Evolutionary conservation across 768 basidiomycete species (phyloP), one percentile per base, ranked within the genome.

Genomic region (Amylocystis lapponica): DNA sequence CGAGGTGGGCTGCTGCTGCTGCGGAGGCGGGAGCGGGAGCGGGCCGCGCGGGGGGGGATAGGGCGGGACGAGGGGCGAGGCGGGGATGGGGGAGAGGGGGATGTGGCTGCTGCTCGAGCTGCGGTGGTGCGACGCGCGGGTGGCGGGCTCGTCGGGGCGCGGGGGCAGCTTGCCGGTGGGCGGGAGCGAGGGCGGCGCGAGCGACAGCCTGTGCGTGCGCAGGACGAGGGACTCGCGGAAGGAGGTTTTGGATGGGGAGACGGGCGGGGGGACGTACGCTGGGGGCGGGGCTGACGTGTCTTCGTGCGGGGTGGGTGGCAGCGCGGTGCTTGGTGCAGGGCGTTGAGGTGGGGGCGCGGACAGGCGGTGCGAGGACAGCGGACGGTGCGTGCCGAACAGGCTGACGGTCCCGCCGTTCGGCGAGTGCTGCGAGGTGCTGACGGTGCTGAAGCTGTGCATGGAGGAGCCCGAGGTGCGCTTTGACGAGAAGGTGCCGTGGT

Each of bases 331-430:
- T 0, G 87, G 85, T 4, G 81, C 76, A 23, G 86, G 86, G 12
- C 83, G 79, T 22, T 78, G 83, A 14, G 86, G 86, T 3, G 86
- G 78, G 3, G 76, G 84, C 59, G 84, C 74, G 3, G 83, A 86
- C 16, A 66, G 55, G 30, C 86, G 70, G 53, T 81, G 72, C 23
- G 68, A 50, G 4, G 68, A 64, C 27, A 43, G 46, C 39, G 60
- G 50, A 21, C 46, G 42, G 50, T 79, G 72, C 25, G 66, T 34
- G 19, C 38, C 43, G 4, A 53, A 36, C 36, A 50, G 41, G 36
- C 55, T 48, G 27, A 40, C 45, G 2, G 47, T 51, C 10, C 37
- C 27, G 27, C 50, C 37, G 32, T 25, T 41, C 23, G 41, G 37
- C 1, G 45, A 27, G 14, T 37, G 43, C 32, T 57, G 53, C 6